phyloP scores from a whole-genome alignment of 345 rosid species.

The Dovyalis caffra region DNA sequence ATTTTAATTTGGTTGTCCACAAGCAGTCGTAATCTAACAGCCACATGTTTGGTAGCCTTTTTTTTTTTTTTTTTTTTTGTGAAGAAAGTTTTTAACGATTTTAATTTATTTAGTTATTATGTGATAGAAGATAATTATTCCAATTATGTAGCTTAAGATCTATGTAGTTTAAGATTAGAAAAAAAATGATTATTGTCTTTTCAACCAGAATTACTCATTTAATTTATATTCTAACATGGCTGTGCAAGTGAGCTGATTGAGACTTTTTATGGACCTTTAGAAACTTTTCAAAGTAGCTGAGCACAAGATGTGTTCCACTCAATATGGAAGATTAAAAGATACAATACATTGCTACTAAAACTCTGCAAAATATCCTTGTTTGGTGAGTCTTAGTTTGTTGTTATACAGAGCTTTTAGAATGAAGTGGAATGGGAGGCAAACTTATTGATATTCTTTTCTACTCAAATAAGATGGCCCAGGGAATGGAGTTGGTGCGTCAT shows the following conservation, averaged over 20 bases:
- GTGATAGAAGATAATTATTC: no score
- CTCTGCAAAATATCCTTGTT: neutral
- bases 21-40: no score
- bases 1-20: no score
- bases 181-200: no score
- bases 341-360: neutral
- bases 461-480: constrained; percentile 9
- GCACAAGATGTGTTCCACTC: neutral
- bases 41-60: no score
- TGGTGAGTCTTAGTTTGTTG: constrained; percentile 24
- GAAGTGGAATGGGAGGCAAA: constrained; percentile 23
- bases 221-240: neutral
- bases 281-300: neutral
- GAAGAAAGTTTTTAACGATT: no score
- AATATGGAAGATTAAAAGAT: neutral
- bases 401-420: neutral
- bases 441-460: constrained; percentile 17
- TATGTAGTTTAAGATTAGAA: no score
- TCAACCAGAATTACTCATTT: neutral
- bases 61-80: no score
- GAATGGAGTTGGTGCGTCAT: constrained; percentile 10
- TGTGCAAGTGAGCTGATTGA: neutral
- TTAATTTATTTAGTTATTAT: no score
- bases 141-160: no score
- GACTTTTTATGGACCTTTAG: neutral